Percentiles rank a stretch among this genome's conserved stretches.
These are phyloP conservation scores for Melastoma malabathricum DNA, from an alignment of 345 rosid genomes.

Conservation along the genomic window DNA sequence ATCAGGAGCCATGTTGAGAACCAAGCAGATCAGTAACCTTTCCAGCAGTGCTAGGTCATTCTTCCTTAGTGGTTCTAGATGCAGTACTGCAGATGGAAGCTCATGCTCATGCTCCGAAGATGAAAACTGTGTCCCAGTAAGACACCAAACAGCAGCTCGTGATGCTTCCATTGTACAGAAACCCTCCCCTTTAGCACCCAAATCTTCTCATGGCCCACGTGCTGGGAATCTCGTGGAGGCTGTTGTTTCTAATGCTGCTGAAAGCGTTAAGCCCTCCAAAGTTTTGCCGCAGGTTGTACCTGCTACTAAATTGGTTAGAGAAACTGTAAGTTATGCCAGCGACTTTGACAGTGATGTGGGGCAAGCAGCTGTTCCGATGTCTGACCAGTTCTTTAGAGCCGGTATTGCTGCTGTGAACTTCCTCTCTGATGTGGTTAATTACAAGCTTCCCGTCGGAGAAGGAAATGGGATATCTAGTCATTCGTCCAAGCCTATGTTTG, in stretches of 20 bases:
- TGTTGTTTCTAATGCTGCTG: constrained; percentile 27
- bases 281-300: constrained; percentile 24
- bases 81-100: constrained; percentile 52
- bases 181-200: constrained; percentile 19
- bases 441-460: constrained; percentile 46
- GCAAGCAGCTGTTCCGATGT: constrained; percentile 30
- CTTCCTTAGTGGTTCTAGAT: constrained; percentile 51
- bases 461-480: constrained; percentile 23
- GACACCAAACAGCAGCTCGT: constrained; percentile 26
- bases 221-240: constrained; percentile 24
- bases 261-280: constrained; percentile 14
- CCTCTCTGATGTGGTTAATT: constrained; percentile 54
- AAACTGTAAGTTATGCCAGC: constrained; percentile 37
- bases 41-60: constrained; percentile 62
- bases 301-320: constrained; percentile 26
- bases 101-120: constrained; percentile 64
- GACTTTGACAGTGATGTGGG: constrained; percentile 22
- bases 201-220: constrained; percentile 22
- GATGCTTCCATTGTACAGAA: constrained; percentile 29
- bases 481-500: constrained; percentile 42
- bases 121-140: constrained; percentile 52
- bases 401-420: constrained; percentile 57
- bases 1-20: constrained; percentile 42
- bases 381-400: constrained; percentile 59
- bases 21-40: constrained; percentile 58